Evolutionary conservation across 2,329 filamentous ascomycete genomes (phyloP).

Genomic region (Alternaria gansuensis): DNA sequence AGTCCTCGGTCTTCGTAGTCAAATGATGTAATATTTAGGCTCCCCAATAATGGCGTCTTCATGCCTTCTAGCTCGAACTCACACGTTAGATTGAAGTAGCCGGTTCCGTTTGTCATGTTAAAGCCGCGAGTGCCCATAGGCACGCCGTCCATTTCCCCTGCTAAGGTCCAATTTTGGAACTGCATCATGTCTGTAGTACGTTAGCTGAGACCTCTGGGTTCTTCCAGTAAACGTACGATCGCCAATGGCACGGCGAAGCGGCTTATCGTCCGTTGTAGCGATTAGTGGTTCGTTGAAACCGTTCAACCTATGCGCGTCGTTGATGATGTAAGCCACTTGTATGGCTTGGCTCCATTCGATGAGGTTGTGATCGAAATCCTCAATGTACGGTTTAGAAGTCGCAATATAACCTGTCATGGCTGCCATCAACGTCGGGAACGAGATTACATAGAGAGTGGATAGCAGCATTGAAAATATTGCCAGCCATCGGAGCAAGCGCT

Average conservation of each 20-base stretch:
- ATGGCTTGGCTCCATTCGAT: slow-evolving; percentile 35
- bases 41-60: neutral
- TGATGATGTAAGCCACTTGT: slow-evolving; percentile 27
- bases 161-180: neutral
- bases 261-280: neutral
- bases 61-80: neutral
- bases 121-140: neutral
- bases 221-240: slow-evolving; percentile 27
- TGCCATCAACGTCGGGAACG: slow-evolving; percentile 50
- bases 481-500: slow-evolving; percentile 47
- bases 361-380: slow-evolving; percentile 38
- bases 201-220: neutral
- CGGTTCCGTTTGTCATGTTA: neutral
- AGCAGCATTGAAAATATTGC: slow-evolving; percentile 45
- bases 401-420: slow-evolving; percentile 55
- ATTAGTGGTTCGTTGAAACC: slow-evolving; percentile 27
- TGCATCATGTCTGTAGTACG: neutral
- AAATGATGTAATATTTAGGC: slow-evolving; percentile 8
- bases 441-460: slow-evolving; percentile 46
- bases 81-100: neutral
- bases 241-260: slow-evolving; percentile 14
- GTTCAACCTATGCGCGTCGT: slow-evolving; percentile 30
- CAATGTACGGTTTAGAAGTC: slow-evolving; percentile 41
- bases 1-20: neutral
- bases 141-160: neutral